These are phyloP conservation scores for Oryza officinalis DNA, from an alignment of 176 grass and related monocot genomes.

Conservation along the genomic window DNA sequence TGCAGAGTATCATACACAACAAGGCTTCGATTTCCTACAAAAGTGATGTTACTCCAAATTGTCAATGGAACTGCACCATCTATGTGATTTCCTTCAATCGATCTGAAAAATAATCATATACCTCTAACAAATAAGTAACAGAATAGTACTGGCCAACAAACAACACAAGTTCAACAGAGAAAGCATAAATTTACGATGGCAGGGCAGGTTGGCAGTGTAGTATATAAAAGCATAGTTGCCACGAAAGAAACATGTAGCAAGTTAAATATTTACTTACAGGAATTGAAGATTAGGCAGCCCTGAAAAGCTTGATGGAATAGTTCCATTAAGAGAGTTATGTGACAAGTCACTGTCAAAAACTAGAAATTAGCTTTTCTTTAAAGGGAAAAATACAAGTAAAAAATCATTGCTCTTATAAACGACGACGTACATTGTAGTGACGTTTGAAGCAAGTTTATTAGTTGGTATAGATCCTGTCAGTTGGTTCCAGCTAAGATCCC, in stretches of 20 bases:
- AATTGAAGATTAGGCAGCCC: conserved; percentile 76
- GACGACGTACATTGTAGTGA: conserved; percentile 82
- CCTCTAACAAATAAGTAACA: conserved; percentile 18
- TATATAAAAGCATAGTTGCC: background rate
- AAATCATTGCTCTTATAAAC: background rate
- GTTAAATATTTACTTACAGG: conserved; percentile 62
- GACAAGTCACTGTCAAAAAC: conserved; percentile 65
- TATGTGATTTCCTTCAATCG: conserved; percentile 52
- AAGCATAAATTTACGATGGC: background rate
- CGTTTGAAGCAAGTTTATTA: conserved; percentile 61
- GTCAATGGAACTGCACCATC: conserved; percentile 52
- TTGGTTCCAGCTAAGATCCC: conserved; percentile 97
- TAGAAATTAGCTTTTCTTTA: conserved; percentile 23
- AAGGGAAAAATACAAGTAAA: background rate
- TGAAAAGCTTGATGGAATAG: conserved; percentile 68
- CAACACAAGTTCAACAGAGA: conserved; percentile 8
- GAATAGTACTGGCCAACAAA: background rate
- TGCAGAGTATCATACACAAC: conserved; percentile 63
- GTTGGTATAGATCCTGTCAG: conserved; percentile 72
- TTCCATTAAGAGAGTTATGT: conserved; percentile 75
- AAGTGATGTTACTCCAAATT: conserved; percentile 75
- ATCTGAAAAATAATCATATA: conserved; percentile 58
- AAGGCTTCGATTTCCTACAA: conserved; percentile 63
- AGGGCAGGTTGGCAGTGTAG: background rate
- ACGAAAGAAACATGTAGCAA: background rate